Conservation (phyloP, 768 basidiomycete genomes). For the Pleurotus tuber-regium region DNA sequence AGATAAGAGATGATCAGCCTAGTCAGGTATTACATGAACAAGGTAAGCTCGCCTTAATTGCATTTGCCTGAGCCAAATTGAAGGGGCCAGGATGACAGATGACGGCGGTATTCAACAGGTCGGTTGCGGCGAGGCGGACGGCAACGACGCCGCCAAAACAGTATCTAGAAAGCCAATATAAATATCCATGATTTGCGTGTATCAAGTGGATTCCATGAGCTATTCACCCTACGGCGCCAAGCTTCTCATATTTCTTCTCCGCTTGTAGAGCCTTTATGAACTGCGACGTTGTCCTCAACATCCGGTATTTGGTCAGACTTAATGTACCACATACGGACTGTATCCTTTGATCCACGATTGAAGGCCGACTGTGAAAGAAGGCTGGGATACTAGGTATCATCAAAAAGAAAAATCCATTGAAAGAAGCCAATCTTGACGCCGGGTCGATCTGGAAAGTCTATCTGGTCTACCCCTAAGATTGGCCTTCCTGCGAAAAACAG, state of each 20-base stretch:
- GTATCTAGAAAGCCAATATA: slow-evolving; percentile 26
- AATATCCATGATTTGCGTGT: not conserved
- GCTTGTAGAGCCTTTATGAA: slow-evolving; percentile 34
- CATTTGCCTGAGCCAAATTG: slow-evolving; percentile 29
- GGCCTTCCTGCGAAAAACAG: slow-evolving; percentile 25
- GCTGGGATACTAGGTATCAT: slow-evolving; percentile 25
- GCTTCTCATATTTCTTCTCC: slow-evolving; percentile 38
- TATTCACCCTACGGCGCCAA: slow-evolving; percentile 42
- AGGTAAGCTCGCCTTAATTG: slow-evolving; percentile 27
- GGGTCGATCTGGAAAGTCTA: slow-evolving; percentile 27
- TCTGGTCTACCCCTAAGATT: slow-evolving; percentile 22
- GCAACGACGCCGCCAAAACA: slow-evolving; percentile 40
- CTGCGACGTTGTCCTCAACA: no score
- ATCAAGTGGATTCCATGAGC: not conserved
- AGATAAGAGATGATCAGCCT: not conserved
- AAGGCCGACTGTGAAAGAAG: slow-evolving; percentile 29
- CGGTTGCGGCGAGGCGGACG: slow-evolving; percentile 34
- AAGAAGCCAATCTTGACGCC: slow-evolving; percentile 29
- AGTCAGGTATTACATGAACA: no score
- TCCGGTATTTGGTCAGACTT: no score
- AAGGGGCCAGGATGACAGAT: slow-evolving; percentile 39
- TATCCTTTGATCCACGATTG: slow-evolving; percentile 29
- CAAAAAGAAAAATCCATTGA: slow-evolving; percentile 23
- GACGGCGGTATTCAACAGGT: slow-evolving; percentile 34
- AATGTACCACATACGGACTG: slow-evolving; percentile 25